Conservation (phyloP, 23 red algal species). For the Cyanidium caldarium region DNA sequence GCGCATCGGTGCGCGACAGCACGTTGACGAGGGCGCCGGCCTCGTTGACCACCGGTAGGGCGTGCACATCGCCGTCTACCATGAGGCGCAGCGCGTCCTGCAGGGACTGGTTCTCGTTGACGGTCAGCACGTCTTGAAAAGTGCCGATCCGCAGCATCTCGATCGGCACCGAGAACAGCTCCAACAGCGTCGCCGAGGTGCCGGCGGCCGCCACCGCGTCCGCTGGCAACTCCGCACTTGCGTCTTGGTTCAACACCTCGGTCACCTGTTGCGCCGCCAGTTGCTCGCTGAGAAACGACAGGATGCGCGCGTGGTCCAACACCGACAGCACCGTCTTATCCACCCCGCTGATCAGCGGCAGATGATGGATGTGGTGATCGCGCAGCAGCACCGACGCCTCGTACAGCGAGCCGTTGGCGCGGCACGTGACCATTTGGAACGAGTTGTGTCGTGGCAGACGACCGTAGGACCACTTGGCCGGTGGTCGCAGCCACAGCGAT, state of each 20-base stretch:
- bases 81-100: background rate
- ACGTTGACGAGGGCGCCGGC: background rate
- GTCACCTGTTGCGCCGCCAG: background rate
- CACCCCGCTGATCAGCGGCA: conserved; percentile 2
- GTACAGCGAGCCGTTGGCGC: conserved; percentile 16
- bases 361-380: conserved; percentile 12
- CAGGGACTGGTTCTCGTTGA: background rate
- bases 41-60: conserved; percentile 5
- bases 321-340: conserved; percentile 9
- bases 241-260: background rate
- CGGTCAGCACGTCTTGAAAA: background rate
- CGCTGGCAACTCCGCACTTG: background rate
- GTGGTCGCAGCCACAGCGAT: no score
- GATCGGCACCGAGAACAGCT: conserved; percentile 9
- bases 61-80: conserved; percentile 2
- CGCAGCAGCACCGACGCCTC: conserved; percentile 5
- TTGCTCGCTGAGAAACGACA: conserved; percentile 13
- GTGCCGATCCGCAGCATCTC: conserved; percentile 3
- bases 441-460: background rate
- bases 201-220: background rate
- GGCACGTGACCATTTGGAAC: background rate
- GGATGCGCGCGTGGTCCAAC: conserved; percentile 2
- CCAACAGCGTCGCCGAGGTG: background rate
- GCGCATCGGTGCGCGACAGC: background rate
- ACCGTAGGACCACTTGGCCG: background rate